Base-by-base conservation (phyloP, 495 filamentous ascomycete genomes). In the Cercophora samala region DNA sequence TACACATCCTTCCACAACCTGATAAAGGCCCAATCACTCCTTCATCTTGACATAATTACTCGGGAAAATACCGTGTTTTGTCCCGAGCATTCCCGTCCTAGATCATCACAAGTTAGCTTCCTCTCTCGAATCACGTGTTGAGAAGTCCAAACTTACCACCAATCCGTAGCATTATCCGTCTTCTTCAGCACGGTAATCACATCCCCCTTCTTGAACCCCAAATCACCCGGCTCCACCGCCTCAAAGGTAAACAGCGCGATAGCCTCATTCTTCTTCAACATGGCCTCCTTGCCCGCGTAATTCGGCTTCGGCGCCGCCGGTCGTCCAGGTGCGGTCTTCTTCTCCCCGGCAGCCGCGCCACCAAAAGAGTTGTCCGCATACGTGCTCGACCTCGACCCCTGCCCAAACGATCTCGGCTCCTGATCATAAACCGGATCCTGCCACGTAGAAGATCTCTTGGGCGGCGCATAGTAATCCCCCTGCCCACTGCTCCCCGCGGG, bases 141-240 rank as follows among this genome's bases (percentile, higher is more conserved):
- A 26, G 21, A n/a, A 52, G n/a, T n/a, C 2, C 13, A 63, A 54
- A 82, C 84, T 73, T 81, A 91, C 93, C 93, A 97, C 87, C 94
- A 96, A 76, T 97, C 93, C 11, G 88, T 89, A 67, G 90, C 90
- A 68, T 86, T 93, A 0, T 99, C 92, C n/a, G 95, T 97, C 75
- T 91, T 90, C 81, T 99, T 98, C 21, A 94, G 78, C 64, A 99
- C 95, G n/a, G 93, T 97, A 69, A 99, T 97, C 60, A 98, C 80
- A 42, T 99, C 95, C 21, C 95, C 95, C 82, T 99, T 98, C 83
- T 96, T 96, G 83, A 98, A 98, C 0, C 88, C 90, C 66, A 99
- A 77, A 75, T 99, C 95, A 23, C 95, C 95, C 0, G 90, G 87
- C 73, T 99, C 93, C 73, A 97, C 93, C 3, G 92, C 88, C 68